Evolutionary conservation across 116 monocot species (phyloP).

Genomic region (Iris pallida): DNA sequence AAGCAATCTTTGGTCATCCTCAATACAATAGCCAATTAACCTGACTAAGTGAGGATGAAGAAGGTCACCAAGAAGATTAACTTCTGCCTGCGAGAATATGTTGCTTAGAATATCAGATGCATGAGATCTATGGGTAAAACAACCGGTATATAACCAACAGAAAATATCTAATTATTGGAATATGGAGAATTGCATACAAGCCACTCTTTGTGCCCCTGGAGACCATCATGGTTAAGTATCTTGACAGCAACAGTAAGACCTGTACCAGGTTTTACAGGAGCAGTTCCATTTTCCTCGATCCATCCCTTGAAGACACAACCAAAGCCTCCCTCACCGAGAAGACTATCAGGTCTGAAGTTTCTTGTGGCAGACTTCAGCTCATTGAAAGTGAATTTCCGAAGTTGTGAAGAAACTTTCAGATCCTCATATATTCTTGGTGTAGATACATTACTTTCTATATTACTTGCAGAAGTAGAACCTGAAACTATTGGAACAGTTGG

Average conservation of each 20-base stretch:
- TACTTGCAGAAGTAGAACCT: slow-evolving; percentile 42
- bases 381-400: slow-evolving; percentile 72
- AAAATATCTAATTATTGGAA: no score
- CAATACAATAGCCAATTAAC: slow-evolving; percentile 88
- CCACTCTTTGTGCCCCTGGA: slow-evolving; percentile 96
- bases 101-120: neutral
- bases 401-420: slow-evolving; percentile 39
- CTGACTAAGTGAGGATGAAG: slow-evolving; percentile 87
- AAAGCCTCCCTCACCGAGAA: slow-evolving; percentile 97
- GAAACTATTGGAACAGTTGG: slow-evolving; percentile 26
- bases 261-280: slow-evolving; percentile 84
- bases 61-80: slow-evolving; percentile 79
- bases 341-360: slow-evolving; percentile 89
- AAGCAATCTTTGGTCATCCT: slow-evolving; percentile 87
- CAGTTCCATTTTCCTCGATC: slow-evolving; percentile 93
- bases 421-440: slow-evolving; percentile 37
- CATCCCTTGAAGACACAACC: slow-evolving; percentile 95
- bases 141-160: no score
- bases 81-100: slow-evolving; percentile 63
- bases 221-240: slow-evolving; percentile 76
- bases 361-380: slow-evolving; percentile 86
- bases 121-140: no score
- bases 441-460: slow-evolving; percentile 34
- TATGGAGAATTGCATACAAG: slow-evolving; percentile 41
- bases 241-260: slow-evolving; percentile 94